A percentile compares a stretch with the other conserved stretches of the same genome.
Evolutionary conservation across 1,284 basidiomycete species (phyloP).

Genomic region (Melampsora abietis-canadensis): DNA sequence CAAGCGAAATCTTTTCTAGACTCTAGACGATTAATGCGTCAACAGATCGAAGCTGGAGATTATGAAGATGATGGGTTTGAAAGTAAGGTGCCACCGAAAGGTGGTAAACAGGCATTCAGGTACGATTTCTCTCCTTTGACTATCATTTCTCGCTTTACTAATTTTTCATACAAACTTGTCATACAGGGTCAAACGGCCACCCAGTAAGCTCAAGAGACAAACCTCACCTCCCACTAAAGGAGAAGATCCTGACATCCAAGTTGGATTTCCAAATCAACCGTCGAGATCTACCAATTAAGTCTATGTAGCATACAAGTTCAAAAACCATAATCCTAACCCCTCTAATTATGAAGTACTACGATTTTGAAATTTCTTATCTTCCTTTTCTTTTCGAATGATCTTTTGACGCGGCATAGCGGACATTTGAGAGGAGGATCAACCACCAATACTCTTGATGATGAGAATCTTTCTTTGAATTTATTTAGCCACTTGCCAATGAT

Average conservation of each 20-base stretch:
- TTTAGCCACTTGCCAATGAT: no score
- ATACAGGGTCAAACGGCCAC: slow-evolving; percentile 2
- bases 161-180: background rate
- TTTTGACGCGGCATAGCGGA: no score
- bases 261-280: background rate
- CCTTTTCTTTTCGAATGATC: no score
- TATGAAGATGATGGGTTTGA: slow-evolving; percentile 44
- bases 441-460: no score
- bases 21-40: slow-evolving; percentile 22
- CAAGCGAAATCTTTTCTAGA: slow-evolving; percentile 18
- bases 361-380: no score
- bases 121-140: background rate
- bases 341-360: no score
- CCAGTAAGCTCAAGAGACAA: background rate
- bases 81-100: slow-evolving; percentile 43
- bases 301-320: no score
- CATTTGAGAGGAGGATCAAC: no score
- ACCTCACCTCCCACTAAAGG: background rate
- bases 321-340: no score
- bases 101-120: slow-evolving; percentile 42
- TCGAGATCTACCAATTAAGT: background rate
- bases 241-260: background rate
- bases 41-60: slow-evolving; percentile 38
- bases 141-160: background rate
- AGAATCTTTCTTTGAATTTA: no score